Base-by-base conservation (phyloP, 495 filamentous ascomycete species). In the Penicillium diatomitis region DNA sequence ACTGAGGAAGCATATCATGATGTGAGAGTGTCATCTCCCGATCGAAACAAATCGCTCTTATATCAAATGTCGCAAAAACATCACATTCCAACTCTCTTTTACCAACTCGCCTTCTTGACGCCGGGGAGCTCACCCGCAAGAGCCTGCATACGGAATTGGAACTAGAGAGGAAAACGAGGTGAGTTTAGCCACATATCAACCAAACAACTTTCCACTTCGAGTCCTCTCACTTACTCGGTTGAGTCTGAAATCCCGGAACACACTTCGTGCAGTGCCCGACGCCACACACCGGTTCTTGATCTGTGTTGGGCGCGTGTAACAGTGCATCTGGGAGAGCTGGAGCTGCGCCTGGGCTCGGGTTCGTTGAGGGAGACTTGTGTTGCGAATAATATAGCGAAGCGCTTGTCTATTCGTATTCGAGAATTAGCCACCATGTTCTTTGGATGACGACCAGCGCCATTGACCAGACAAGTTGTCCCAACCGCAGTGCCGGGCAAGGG, bases 91-190 rank as follows among this genome's bases (percentile, higher is more conserved):
- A 20, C 31, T 20, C 9, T 32, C 38, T 34, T 47, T 58, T 68
- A 97, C 92, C 92, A 98, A 64, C 85, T 89, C 6, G 94, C 92
- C 75, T 96, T 97, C 75, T 82, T 86, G 38, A 97, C 92, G 46
- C 92, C 92, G 0, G 92, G 92, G 34, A 98, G 63, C 48, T 89
- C 81, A 47, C 94, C 92, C n/a, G 75, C 82, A 41, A 95, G 65
- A 3, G 94, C 92, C 65, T 95, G 82, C 68, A 90, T 69, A 63
- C 92, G 76, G 74, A 98, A 97, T 72, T 88, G 86, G 72, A 76
- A 98, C 90, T 97, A 55, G 52, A 46, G 3, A 35, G 29, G 49
- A 27, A 9, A 37, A 32, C 20, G 2, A 20, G 20, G 20, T 2
- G 20, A 20, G 20, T 20, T 20, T 20, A 9, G 41, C 28, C 28